These are phyloP conservation scores for Backusella tarrabulga DNA, from an alignment of 192 early-diverging fungal species.

Conservation along the genomic window DNA sequence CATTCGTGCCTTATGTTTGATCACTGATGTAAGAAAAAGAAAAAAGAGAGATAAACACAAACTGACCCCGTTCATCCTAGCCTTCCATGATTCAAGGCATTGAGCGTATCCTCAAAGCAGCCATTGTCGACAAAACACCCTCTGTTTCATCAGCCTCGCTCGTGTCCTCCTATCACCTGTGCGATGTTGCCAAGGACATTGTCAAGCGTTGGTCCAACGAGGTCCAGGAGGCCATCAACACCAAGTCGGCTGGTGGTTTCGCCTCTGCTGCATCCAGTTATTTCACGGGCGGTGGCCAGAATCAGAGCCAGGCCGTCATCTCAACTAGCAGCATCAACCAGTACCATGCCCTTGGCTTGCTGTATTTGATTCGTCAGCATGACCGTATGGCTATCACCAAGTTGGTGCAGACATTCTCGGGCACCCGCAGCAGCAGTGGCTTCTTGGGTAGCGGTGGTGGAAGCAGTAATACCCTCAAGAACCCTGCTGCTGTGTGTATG, in stretches of 20 bases:
- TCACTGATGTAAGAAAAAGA: conserved; percentile 74
- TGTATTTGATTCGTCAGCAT: conserved; percentile 94
- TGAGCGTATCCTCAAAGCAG: conserved; percentile 94
- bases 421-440: conserved; percentile 26
- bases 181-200: conserved; percentile 83
- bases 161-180: conserved; percentile 90
- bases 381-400: conserved; percentile 99
- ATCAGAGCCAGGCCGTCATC: conserved; percentile 41
- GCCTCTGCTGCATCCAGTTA: conserved; percentile 50
- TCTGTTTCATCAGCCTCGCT: conserved; percentile 87
- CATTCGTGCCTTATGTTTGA: conserved; percentile 93
- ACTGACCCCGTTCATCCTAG: conserved; percentile 36
- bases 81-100: conserved; percentile 92
- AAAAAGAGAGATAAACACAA: background rate
- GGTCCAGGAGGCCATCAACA: conserved; percentile 90
- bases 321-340: conserved; percentile 86
- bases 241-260: conserved; percentile 60
- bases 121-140: conserved; percentile 93
- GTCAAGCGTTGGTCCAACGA: conserved; percentile 97
- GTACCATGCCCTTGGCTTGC: conserved; percentile 93
- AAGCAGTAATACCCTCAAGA: conserved; percentile 52
- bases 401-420: conserved; percentile 88
- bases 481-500: conserved; percentile 87
- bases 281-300: conserved; percentile 38
- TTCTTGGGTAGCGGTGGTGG: conserved; percentile 27